Base-by-base conservation (phyloP, 2,329 filamentous ascomycete species). In the Gnomoniopsis smithogilvyi region DNA sequence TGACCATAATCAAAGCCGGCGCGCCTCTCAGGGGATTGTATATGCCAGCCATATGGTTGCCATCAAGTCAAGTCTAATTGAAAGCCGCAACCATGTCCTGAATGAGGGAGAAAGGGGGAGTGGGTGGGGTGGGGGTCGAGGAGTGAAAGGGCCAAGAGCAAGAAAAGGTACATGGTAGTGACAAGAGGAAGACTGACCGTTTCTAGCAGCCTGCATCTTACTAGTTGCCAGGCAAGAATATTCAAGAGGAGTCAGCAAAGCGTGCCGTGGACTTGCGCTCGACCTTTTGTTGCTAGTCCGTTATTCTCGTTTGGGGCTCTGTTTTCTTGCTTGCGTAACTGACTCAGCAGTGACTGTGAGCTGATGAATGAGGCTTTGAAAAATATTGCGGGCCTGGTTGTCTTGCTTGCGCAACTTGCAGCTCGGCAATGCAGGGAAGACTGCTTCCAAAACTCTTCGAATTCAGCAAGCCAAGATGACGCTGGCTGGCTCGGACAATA, bases 191-290 rank as follows among this genome's bases (percentile, higher is more conserved):
- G 56, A 62, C 60, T 62, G 57, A 62, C 60, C 60, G 56, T 55
- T 33, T 36, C 57, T 62, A 53, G 47, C 57, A 60, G 60, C 54
- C 60, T 62, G 60, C 60, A 62, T 62, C 57, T 62, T 62, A 41
- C 53, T 60, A 45, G 26, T 36, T 30, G n/a, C 46, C 36, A 41
- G 30, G 59, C 55, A 50, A 55, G 52, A 48, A 21, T 48, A 43
- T 26, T 51, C 47, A 30, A 50, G n/a, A 36, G 36, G 41, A 38
- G 41, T 34, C 41, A 46, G 24, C 26, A 51, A 47, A 21, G 21
- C 45, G 45, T 19, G n/a, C 8, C 41, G 41, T 47, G 21, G 45
- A 21, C 45, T 24, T 47, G 19, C 24, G 45, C 45, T 47, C 21
- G 45, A 21, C 45, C 15, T 47, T n/a, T n/a, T 10, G 10, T 21